Conservation (phyloP, 2,329 filamentous ascomycete genomes). For the Aspergillus tanneri region DNA sequence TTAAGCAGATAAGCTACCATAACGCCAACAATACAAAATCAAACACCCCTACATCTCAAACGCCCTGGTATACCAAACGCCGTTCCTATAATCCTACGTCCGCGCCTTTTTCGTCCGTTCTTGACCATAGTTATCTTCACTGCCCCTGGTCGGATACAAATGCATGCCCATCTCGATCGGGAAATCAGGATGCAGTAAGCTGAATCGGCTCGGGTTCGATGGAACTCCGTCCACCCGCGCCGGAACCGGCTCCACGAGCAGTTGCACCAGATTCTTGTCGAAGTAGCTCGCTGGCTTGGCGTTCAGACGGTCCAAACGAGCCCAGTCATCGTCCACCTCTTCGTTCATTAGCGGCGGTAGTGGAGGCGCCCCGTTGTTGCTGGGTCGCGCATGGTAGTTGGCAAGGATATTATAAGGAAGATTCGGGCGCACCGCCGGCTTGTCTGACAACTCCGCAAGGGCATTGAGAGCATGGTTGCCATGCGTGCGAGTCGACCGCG, state of each 20-base stretch:
- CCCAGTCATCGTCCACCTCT: slow-evolving; percentile 48
- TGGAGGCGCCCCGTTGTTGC: slow-evolving; percentile 42
- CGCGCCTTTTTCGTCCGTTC: neutral
- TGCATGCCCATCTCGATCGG: slow-evolving; percentile 45
- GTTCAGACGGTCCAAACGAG: slow-evolving; percentile 42
- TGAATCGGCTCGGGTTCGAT: slow-evolving; percentile 37
- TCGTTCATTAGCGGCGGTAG: slow-evolving; percentile 47
- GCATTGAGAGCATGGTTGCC: slow-evolving; percentile 55
- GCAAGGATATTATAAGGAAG: slow-evolving; percentile 49
- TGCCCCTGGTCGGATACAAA: slow-evolving; percentile 35
- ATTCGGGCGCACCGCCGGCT: slow-evolving; percentile 46
- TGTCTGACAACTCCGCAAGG: slow-evolving; percentile 57
- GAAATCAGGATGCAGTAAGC: slow-evolving; percentile 47
- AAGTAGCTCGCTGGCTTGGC: slow-evolving; percentile 42
- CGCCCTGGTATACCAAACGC: no score
- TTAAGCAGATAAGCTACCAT: no score
- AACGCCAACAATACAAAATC: no score
- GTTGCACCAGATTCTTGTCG: slow-evolving; percentile 42
- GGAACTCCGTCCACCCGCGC: slow-evolving; percentile 32
- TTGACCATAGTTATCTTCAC: neutral
- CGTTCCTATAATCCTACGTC: no score
- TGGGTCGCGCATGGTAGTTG: slow-evolving; percentile 47
- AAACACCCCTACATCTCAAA: no score
- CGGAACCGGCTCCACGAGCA: slow-evolving; percentile 36
- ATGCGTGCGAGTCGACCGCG: slow-evolving; percentile 52